Evolutionary conservation across 192 early-diverging fungal genomes (phyloP).

Genomic region (Allomyces macrogynus): DNA sequence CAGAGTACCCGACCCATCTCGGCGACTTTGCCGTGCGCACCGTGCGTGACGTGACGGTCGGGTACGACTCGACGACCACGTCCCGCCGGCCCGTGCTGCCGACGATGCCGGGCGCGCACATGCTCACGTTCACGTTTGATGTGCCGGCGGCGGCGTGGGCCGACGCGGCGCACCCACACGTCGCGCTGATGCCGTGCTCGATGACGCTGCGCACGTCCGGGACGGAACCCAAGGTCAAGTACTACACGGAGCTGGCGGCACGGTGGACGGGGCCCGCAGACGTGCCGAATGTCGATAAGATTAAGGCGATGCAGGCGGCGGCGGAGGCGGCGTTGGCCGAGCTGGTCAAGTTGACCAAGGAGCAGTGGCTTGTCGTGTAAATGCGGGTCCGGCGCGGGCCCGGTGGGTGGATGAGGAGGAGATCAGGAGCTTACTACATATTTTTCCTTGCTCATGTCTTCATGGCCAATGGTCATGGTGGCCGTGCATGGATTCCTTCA

Average conservation of each 20-base stretch:
- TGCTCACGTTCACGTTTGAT: slow-evolving; percentile 72
- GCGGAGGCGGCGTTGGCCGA: slow-evolving; percentile 23
- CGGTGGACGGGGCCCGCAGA: not conserved
- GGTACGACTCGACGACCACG: slow-evolving; percentile 54
- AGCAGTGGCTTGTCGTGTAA: not conserved
- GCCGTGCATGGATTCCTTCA: too few species aligned
- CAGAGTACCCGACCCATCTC: slow-evolving; percentile 50
- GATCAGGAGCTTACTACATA: too few species aligned
- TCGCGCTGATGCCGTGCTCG: slow-evolving; percentile 1
- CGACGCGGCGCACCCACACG: slow-evolving; percentile 35
- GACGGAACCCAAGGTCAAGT: slow-evolving; percentile 85
- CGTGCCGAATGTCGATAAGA: slow-evolving; percentile 10
- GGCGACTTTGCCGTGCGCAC: slow-evolving; percentile 42
- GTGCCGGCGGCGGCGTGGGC: slow-evolving; percentile 32
- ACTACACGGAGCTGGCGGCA: slow-evolving; percentile 48
- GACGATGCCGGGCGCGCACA: slow-evolving; percentile 54
- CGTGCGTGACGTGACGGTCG: slow-evolving; percentile 72
- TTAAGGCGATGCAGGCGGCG: slow-evolving; percentile 26
- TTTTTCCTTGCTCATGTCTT: too few species aligned
- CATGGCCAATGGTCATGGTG: too few species aligned
- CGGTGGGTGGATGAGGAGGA: too few species aligned
- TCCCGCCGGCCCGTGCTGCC: slow-evolving; percentile 46
- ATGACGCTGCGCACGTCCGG: slow-evolving; percentile 23
- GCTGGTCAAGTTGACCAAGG: slow-evolving; percentile 10
- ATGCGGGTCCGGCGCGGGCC: too few species aligned